Percentiles rank a stretch among this genome's conserved stretches.
phyloP scores from a whole-genome alignment of 305 asterid genomes.

The Solanum aculeatissimum region DNA sequence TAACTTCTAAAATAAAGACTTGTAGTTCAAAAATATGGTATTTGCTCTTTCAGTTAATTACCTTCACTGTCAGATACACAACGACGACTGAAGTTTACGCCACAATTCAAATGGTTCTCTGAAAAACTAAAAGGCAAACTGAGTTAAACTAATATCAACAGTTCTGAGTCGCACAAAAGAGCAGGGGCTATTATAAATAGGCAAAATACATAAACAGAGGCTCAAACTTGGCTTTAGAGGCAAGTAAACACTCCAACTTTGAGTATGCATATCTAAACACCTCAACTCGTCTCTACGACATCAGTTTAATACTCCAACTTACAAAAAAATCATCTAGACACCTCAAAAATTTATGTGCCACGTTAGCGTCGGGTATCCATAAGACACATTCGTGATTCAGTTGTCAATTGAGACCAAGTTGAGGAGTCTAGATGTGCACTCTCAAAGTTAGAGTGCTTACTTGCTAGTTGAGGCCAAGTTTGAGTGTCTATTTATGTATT shows the following conservation, averaged over 20 bases:
- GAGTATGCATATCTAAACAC: neutral
- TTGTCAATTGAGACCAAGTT: neutral
- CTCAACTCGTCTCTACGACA: neutral
- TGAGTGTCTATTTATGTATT: neutral
- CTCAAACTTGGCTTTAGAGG: neutral
- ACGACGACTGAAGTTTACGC: constrained; percentile 19
- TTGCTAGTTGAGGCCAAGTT: neutral
- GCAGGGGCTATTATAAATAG: neutral
- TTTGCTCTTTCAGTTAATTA: neutral
- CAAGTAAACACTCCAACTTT: neutral
- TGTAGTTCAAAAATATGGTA: neutral
- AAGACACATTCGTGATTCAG: neutral
- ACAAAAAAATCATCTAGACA: neutral
- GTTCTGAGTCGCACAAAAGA: neutral
- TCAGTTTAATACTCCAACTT: neutral
- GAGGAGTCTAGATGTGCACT: neutral
- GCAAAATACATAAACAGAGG: neutral
- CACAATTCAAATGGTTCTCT: constrained; percentile 58
- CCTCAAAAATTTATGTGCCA: neutral
- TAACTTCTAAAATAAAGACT: neutral
- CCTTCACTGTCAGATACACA: constrained; percentile 31
- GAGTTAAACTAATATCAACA: constrained; percentile 15
- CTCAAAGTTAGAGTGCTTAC: neutral
- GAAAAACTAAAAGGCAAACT: constrained; percentile 42
- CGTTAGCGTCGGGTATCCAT: neutral